phyloP scores from a whole-genome alignment of 352 stramenopile species.

The Phytophthora cryptogea region DNA sequence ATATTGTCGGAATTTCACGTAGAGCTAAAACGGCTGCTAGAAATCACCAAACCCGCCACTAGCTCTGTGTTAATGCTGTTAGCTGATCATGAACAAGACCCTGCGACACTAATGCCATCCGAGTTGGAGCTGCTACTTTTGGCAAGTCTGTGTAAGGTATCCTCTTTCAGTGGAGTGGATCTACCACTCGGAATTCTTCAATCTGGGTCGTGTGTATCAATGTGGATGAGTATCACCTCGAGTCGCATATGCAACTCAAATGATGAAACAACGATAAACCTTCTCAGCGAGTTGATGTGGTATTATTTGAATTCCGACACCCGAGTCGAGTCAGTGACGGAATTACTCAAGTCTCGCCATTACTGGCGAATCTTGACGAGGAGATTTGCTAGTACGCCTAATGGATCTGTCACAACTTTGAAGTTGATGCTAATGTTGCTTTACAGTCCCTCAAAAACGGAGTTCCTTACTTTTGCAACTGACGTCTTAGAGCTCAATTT shows the following conservation, averaged over 20 bases:
- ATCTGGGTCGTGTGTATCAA: neutral
- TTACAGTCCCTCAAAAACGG: neutral
- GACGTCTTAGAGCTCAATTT: constrained; percentile 13
- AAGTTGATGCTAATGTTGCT: constrained; percentile 17
- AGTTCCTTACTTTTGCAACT: constrained; percentile 4
- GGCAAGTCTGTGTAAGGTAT: constrained; percentile 7
- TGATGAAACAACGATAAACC: neutral
- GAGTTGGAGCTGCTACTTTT: constrained; percentile 11
- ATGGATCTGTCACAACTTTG: neutral
- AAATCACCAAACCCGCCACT: neutral
- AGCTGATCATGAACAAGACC: neutral
- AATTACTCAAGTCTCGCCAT: neutral
- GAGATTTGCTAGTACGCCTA: constrained; percentile 3
- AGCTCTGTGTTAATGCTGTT: neutral
- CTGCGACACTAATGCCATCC: neutral
- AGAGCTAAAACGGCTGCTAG: neutral
- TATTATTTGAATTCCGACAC: neutral
- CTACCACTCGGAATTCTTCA: neutral
- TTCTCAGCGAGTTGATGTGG: constrained; percentile 5
- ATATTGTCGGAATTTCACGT: constrained; percentile 1
- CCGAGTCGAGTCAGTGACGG: neutral
- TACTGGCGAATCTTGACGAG: constrained; percentile 22
- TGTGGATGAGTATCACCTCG: constrained; percentile 14
- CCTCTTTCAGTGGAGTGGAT: neutral
- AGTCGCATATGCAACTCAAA: neutral